A percentile compares a stretch with the other conserved stretches of the same genome.
phyloP scores from a whole-genome alignment of 352 stramenopile species.

The Globisporangium polare region DNA sequence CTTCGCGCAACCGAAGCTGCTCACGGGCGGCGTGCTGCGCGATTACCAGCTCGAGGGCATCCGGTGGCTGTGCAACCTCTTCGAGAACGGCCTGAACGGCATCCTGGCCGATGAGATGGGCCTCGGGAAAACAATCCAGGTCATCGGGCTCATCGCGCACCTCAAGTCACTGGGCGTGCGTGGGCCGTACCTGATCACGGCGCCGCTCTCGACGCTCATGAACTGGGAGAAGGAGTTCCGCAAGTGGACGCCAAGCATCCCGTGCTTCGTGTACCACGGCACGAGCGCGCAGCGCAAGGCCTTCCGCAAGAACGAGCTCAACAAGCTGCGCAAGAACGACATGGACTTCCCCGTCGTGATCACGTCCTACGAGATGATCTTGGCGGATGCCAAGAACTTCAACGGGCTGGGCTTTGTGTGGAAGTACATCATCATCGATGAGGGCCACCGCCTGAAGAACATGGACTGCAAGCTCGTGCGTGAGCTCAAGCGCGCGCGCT shows the following conservation, averaged over 20 bases:
- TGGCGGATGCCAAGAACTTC: conserved; percentile 69
- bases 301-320: conserved; percentile 49
- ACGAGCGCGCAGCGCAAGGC: conserved; percentile 40
- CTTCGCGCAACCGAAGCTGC: conserved; percentile 69
- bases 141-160: conserved; percentile 92
- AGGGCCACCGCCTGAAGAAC: conserved; percentile 98
- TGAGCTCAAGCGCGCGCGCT: conserved; percentile 91
- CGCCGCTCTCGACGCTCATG: conserved; percentile 95
- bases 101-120: conserved; percentile 88
- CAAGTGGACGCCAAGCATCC: conserved; percentile 86
- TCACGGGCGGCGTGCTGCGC: conserved; percentile 83
- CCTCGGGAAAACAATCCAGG: conserved; percentile 91
- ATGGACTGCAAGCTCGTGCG: conserved; percentile 94
- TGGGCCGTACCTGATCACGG: conserved; percentile 97
- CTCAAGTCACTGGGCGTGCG: conserved; percentile 88
- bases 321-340: conserved; percentile 47
- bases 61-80: conserved; percentile 96
- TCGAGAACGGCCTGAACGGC: conserved; percentile 96
- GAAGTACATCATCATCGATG: conserved; percentile 98
- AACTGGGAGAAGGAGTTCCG: conserved; percentile 96
- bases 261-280: conserved; percentile 98
- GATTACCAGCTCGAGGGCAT: conserved; percentile 97
- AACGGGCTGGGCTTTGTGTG: conserved; percentile 59
- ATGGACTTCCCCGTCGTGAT: conserved; percentile 82
- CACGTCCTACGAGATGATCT: conserved; percentile 87